Evolutionary conservation across 331 rosid species (phyloP), one percentile per base, ranked within the genome.

Genomic region (Acacia concinna): DNA sequence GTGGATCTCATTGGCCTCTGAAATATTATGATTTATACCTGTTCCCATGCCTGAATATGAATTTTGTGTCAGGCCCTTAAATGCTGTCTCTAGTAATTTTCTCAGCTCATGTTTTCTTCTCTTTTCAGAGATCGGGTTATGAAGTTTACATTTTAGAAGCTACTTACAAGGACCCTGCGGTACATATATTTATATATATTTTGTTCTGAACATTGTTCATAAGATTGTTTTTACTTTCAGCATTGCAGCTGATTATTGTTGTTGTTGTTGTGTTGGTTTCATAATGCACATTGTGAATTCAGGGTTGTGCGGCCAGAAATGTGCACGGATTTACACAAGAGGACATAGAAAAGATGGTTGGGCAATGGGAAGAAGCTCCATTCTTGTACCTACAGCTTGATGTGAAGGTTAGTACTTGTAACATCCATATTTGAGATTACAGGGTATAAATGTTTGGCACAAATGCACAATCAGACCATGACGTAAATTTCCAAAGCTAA

Each of bases 251-350:
- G 10, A 17, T 54, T 46, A 0, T 51, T 17, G 7, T 51, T 51
- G 1, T 49, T 49, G 18, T 49, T 49, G 6, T 49, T 49, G 3
- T 37, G 59, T 74, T 70, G 76, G 52, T 38, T 88, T 91, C 46
- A 77, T 54, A 49, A 74, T 46, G 37, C 78, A 65, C 80, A 82
- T 72, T 46, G 72, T 14, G 54, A 70, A 84, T 78, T 80, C 84
- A 95, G 99, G 99, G 99, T 77, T 95, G 99, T 41, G 96, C 98
- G 1, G 99, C 97, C 30, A 93, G 99, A 89, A 95, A 95, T 81
- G 97, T 95, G 75, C 99, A 95, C 73, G 89, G 97, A 73, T 93
- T 93, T 80, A 85, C 88, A 17, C 91, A 79, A 34, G 93, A 90
- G 25, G 97, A 83, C 65, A 88, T 95, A 79, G 92, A 87, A 82